These are phyloP conservation scores for Xerocomus spinulosus DNA, from an alignment of 768 basidiomycete species.

Conservation along the genomic window DNA sequence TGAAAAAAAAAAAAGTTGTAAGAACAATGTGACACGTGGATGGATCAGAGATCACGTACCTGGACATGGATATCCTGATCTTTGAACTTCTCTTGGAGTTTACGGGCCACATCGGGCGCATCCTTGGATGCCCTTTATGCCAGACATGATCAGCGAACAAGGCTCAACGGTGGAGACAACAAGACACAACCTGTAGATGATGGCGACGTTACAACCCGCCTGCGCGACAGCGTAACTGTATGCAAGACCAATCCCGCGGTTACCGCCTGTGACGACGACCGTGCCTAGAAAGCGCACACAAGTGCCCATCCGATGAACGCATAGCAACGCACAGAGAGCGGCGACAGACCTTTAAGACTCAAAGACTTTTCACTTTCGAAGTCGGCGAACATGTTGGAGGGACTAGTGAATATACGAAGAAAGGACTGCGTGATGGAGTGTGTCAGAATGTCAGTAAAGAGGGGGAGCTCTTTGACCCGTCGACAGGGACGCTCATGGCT, in stretches of 20 bases:
- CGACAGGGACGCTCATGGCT: background rate
- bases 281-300: conserved; percentile 32
- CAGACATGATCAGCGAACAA: background rate
- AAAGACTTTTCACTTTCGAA: conserved; percentile 2
- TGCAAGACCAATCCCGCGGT: conserved; percentile 56
- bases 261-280: conserved; percentile 59
- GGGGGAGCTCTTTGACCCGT: background rate
- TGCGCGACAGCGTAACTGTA: conserved; percentile 49
- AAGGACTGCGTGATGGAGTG: conserved; percentile 3
- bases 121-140: conserved; percentile 40
- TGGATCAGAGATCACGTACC: conserved; percentile 8
- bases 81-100: conserved; percentile 44
- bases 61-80: conserved; percentile 39
- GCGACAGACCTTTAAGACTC: conserved; percentile 29
- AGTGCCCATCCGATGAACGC: no score
- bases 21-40: no score
- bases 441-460: background rate
- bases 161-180: background rate
- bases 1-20: no score
- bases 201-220: conserved; percentile 55
- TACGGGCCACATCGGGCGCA: conserved; percentile 44
- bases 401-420: background rate
- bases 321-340: no score
- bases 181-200: conserved; percentile 48
- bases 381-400: conserved; percentile 3